Evolutionary conservation across 1,284 basidiomycete genomes (phyloP).

Genomic region (Ganoderma meredithae): DNA sequence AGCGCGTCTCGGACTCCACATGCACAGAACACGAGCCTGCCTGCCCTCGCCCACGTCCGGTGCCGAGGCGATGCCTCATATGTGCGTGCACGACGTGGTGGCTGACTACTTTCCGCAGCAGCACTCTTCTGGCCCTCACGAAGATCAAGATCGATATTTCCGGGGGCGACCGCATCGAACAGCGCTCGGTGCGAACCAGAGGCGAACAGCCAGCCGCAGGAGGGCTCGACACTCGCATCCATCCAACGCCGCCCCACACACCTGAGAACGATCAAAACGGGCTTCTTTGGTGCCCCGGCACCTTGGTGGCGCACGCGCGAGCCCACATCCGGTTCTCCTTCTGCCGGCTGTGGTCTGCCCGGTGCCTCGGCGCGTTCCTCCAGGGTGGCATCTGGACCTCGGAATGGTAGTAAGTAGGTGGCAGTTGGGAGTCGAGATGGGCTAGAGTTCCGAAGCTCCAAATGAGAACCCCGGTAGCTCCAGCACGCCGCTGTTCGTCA

Average conservation of each 20-base stretch:
- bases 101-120: too few species aligned
- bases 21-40: neutral
- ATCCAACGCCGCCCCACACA: neutral
- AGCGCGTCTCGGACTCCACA: too few species aligned
- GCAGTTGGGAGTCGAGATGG: neutral
- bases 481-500: neutral
- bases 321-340: neutral
- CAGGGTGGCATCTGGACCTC: neutral
- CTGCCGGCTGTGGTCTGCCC: neutral
- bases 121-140: neutral
- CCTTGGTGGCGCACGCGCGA: neutral
- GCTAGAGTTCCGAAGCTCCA: neutral
- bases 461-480: neutral
- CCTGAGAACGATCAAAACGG: neutral
- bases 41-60: neutral
- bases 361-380: neutral
- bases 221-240: neutral
- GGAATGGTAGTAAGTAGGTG: neutral
- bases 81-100: neutral
- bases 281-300: neutral
- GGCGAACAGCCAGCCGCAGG: neutral
- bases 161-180: neutral
- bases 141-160: neutral
- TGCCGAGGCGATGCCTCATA: neutral
- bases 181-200: neutral